Evolutionary conservation across 495 filamentous ascomycete genomes (phyloP), one percentile per base, ranked within the genome.

Genomic region (Hypoxylon trugodes): DNA sequence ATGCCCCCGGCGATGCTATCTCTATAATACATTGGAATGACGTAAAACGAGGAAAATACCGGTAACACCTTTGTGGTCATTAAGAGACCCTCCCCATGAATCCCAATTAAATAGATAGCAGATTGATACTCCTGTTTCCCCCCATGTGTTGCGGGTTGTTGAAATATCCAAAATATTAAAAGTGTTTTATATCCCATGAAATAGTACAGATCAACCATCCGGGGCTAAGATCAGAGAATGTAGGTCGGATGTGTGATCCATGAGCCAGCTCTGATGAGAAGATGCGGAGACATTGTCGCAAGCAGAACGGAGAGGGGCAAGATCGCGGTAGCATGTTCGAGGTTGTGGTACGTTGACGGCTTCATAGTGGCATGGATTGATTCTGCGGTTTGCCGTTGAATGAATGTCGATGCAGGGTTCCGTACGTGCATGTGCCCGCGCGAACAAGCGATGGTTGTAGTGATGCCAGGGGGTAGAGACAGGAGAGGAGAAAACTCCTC

Each of bases 211-310:
- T 51, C 38, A 42, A 55, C 57, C 46, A 25, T 9, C 43, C 40
- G 12, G 52, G 58, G 57, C 33, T 46, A 42, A 58, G 47, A 61
- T 56, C 30, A 54, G 57, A 60, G 57, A 68, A 70, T 63, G 52
- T 65, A 63, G 61, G 57, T 38, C 40, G 55, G 57, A 30, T 41
- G 56, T 36, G n/a, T 59, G 65, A 57, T 65, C 58, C 60, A n/a
- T 55, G 69, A 72, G 69, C 67, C 69, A 68, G 69, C 69, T 72
- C 69, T 55, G 61, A 48, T n/a, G n/a, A n/a, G n/a, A 55, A 59
- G 41, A 65, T 61, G 59, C 62, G 59, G 42, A 54, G 60, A n/a
- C 46, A 40, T 42, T 40, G 47, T 47, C 45, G 62, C 25, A 36
- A 46, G 61, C 24, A 37, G 58, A 41, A 35, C 30, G 51, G 37